phyloP scores from a whole-genome alignment of 768 basidiomycete species.

The Infundibulicybe gibba region DNA sequence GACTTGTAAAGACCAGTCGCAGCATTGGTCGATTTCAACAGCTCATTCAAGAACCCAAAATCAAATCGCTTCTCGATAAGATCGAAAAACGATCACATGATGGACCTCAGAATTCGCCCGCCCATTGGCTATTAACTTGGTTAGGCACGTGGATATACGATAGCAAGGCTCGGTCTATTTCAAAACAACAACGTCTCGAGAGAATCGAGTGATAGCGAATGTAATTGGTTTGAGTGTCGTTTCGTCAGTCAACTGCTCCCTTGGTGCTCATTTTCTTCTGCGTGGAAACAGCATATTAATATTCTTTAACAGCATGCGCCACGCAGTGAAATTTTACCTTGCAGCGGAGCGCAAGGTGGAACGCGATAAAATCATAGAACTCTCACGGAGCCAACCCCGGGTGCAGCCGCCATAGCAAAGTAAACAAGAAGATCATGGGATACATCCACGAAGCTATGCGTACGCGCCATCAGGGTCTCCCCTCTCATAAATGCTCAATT shows the following conservation, averaged over 20 bases:
- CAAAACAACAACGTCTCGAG: neutral
- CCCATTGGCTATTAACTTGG: too few relatives aligned
- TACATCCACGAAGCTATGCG: constrained; percentile 1
- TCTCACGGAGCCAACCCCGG: too few relatives aligned
- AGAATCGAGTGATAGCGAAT: neutral
- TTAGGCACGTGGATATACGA: neutral
- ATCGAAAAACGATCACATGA: too few relatives aligned
- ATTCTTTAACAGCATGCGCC: neutral
- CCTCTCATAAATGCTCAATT: neutral
- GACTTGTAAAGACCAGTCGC: neutral
- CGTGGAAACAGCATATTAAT: neutral
- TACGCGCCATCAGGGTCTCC: neutral
- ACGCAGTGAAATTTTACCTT: neutral
- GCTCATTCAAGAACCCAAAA: neutral
- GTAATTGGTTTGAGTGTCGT: neutral
- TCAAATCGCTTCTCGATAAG: neutral
- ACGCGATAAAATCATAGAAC: neutral
- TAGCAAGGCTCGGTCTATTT: neutral
- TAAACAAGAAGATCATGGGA: neutral
- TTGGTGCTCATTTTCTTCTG: neutral
- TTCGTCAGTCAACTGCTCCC: neutral
- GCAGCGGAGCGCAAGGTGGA: neutral
- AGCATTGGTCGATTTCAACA: neutral
- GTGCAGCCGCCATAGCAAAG: too few relatives aligned
- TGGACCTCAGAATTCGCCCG: too few relatives aligned